Evolutionary conservation across 2,329 filamentous ascomycete species (phyloP).

Genomic region (Fusarium siculi): DNA sequence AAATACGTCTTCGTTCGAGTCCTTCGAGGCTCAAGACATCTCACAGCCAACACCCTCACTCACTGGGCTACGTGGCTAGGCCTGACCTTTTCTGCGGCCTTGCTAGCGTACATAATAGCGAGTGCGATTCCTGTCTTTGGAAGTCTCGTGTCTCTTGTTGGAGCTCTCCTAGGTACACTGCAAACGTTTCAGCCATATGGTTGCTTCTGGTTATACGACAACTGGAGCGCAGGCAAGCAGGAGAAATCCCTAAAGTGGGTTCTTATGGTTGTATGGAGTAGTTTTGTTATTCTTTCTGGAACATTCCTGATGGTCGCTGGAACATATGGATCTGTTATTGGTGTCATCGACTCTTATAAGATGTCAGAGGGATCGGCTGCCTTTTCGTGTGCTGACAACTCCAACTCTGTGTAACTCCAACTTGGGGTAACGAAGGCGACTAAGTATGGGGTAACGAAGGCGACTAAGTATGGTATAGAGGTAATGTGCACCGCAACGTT

Average conservation of each 20-base stretch:
- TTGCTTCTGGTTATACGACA: conserved; percentile 46
- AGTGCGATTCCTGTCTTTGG: conserved; percentile 43
- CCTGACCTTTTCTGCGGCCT: conserved; percentile 39
- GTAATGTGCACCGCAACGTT: neutral
- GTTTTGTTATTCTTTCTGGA: conserved; percentile 34
- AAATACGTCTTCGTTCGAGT: conserved; percentile 35
- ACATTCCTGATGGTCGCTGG: conserved; percentile 56
- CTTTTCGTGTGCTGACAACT: conserved; percentile 58
- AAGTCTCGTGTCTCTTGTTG: conserved; percentile 45
- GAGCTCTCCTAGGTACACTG: conserved; percentile 46
- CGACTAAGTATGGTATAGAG: neutral
- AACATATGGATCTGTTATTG: conserved; percentile 57
- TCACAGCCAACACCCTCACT: conserved; percentile 41
- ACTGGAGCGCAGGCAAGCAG: conserved; percentile 35
- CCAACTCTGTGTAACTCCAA: conserved; percentile 40
- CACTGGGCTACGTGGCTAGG: conserved; percentile 49
- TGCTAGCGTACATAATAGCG: conserved; percentile 46
- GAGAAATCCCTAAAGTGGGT: conserved; percentile 16
- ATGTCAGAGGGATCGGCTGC: conserved; percentile 50
- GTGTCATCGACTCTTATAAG: conserved; percentile 49
- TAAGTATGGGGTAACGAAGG: neutral
- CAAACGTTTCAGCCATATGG: conserved; percentile 46
- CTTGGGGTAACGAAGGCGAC: neutral
- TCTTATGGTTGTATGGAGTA: conserved; percentile 22
- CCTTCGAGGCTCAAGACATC: conserved; percentile 46